Base-by-base conservation (phyloP, 2,329 filamentous ascomycete genomes). In the Arthrinium phaeospermum region DNA sequence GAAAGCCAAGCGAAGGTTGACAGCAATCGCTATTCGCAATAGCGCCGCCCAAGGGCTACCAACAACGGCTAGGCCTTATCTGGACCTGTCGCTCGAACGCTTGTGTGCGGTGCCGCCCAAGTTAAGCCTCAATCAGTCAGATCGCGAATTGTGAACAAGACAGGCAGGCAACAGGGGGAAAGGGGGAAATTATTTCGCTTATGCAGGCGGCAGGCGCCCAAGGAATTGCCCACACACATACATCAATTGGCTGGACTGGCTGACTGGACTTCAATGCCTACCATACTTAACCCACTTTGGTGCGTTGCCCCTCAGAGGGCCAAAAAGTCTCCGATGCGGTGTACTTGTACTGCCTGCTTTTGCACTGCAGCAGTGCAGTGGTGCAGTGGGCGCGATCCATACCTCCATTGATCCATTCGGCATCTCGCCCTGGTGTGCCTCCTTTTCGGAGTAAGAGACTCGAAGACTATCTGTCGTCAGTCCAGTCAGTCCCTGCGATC, bases 1-100 rank as follows among this genome's bases (percentile, higher is more conserved):
- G 51, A 16, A 57, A 57, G 51, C 27, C 51, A 57, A 57, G 51
- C 51, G 51, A 57, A 34, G 51, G 51, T 57, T 57, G 51, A 57
- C 51, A 57, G 51, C 51, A 57, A 34, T 27, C 14, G 27, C 14
- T 30, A 19, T 34, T 34, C 13, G 24, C 53, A 61, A 61, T 61
- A 61, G 53, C 19, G 30, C n/a, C 19, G 30, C 22, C 22, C 46
- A n/a, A 49, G 46, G 14, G 27, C 51, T 37, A 34, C 3, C 30
- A 19, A 6, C 7, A 14, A 27, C 51, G 24, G 22, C 53, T 61
- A 61, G 53, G 22, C 53, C 30, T 22, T 37, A 61, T 61, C 30
- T 34, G 27, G 30, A 19, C 53, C 53, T 61, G 30, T 61, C 53
- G 53, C 37, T 61, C 30, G 53, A 37, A 61, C 30, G 19, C 30